Percentiles rank a stretch among this genome's conserved stretches.
These are phyloP conservation scores for Pholiota adiposa DNA, from an alignment of 1,284 basidiomycete genomes.

Conservation along the genomic window DNA sequence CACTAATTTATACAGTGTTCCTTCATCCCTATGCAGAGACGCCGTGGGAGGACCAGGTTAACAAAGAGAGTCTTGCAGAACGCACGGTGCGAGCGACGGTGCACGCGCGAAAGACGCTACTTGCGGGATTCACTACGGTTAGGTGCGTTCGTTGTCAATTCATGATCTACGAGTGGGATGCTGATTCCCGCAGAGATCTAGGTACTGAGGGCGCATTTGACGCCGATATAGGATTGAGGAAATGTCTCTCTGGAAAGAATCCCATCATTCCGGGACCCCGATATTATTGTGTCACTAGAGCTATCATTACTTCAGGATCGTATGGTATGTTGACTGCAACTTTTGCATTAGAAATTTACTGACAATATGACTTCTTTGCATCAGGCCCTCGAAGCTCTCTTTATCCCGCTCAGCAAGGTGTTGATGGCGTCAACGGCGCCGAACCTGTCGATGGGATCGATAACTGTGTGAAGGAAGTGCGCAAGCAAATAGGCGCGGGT, in stretches of 20 bases:
- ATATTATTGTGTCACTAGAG: slow-evolving; percentile 65
- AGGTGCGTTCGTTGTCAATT: slow-evolving; percentile 38
- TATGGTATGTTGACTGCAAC: slow-evolving; percentile 49
- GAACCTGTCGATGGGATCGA: slow-evolving; percentile 63
- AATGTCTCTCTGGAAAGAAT: slow-evolving; percentile 50
- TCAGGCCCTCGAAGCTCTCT: slow-evolving; percentile 60
- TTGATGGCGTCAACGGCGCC: slow-evolving; percentile 61
- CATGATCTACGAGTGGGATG: background rate
- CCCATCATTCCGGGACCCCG: slow-evolving; percentile 63
- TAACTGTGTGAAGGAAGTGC: slow-evolving; percentile 58
- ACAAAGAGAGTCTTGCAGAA: slow-evolving; percentile 57
- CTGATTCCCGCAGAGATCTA: slow-evolving; percentile 40
- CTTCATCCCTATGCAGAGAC: slow-evolving; percentile 65
- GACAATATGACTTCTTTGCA: background rate
- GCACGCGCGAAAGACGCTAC: slow-evolving; percentile 61
- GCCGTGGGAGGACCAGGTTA: slow-evolving; percentile 66
- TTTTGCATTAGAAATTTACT: background rate
- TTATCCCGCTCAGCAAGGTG: slow-evolving; percentile 50
- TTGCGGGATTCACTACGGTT: slow-evolving; percentile 72
- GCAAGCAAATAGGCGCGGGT: slow-evolving; percentile 68
- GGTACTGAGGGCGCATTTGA: slow-evolving; percentile 71
- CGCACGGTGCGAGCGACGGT: slow-evolving; percentile 62
- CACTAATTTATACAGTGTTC: slow-evolving; percentile 47
- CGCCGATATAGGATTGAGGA: slow-evolving; percentile 62
- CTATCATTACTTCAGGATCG: slow-evolving; percentile 64